Conservation (phyloP, 2,329 filamentous ascomycete genomes). For the Cladosporium sp. region DNA sequence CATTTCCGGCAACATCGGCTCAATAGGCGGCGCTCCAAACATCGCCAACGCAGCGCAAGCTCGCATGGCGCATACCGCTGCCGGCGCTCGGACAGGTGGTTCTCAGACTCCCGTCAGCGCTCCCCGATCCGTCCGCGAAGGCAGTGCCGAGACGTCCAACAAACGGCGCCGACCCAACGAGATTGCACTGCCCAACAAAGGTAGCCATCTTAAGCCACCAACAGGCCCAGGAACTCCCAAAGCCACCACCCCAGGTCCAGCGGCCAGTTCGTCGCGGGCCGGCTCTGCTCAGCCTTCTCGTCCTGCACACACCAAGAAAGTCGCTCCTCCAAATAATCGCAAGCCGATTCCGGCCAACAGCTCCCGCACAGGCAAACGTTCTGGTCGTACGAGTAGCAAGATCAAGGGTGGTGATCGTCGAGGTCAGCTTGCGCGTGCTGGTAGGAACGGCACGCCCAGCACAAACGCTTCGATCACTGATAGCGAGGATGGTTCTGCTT, state of each 20-base stretch:
- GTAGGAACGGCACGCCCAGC: conserved; percentile 33
- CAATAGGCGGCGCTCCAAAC: conserved; percentile 49
- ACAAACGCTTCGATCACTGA: conserved; percentile 31
- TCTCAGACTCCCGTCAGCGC: conserved; percentile 27
- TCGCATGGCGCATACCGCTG: conserved; percentile 41
- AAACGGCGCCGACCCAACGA: conserved; percentile 61
- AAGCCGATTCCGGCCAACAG: conserved; percentile 8
- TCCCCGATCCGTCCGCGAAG: conserved; percentile 37
- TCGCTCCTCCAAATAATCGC: conserved; percentile 3
- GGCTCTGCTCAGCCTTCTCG: conserved; percentile 58
- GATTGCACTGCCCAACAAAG: conserved; percentile 53
- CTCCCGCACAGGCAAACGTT: conserved; percentile 12
- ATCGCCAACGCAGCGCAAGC: conserved; percentile 53
- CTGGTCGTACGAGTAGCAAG: conserved; percentile 22
- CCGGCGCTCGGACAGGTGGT: conserved; percentile 23
- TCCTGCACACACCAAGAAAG: conserved; percentile 14
- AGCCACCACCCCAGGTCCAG: conserved; percentile 51
- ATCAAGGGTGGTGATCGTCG: conserved; percentile 36
- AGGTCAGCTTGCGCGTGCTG: conserved; percentile 35
- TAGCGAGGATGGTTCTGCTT: conserved; percentile 24
- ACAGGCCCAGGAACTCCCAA: conserved; percentile 66
- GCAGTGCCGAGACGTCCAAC: conserved; percentile 44
- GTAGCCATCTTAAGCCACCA: conserved; percentile 60
- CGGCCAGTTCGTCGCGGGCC: conserved; percentile 51
- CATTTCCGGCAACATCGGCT: conserved; percentile 56